Evolutionary conservation across 306 rosid genomes (phyloP).

Genomic region (Dicorynia guianensis): DNA sequence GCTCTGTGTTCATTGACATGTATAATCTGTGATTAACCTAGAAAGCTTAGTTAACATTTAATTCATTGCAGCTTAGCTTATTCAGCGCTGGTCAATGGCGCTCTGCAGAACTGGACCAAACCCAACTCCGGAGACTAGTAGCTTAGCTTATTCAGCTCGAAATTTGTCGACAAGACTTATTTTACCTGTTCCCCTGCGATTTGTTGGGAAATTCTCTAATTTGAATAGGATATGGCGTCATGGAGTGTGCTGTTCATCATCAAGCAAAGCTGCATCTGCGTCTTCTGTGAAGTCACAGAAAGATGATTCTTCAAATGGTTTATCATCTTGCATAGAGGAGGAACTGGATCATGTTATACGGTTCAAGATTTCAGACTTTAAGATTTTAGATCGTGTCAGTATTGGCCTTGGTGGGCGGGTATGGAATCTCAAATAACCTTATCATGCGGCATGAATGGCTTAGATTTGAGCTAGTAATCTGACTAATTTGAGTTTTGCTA

Average conservation of each 20-base stretch:
- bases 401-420: constrained; percentile 97
- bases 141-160: constrained; percentile 52
- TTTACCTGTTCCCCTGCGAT: constrained; percentile 52
- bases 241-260: constrained; percentile 60
- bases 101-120: constrained; percentile 56
- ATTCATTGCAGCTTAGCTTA: too few relatives aligned
- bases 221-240: constrained; percentile 40
- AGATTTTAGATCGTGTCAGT: constrained; percentile 69
- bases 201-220: constrained; percentile 44
- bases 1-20: too few relatives aligned
- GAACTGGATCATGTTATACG: constrained; percentile 78
- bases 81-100: constrained; percentile 73
- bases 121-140: constrained; percentile 55
- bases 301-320: constrained; percentile 40
- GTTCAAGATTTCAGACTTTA: constrained; percentile 86
- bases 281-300: constrained; percentile 57
- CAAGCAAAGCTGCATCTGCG: constrained; percentile 51
- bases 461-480: constrained; percentile 32
- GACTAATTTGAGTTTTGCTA: constrained; percentile 54
- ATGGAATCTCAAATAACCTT: constrained; percentile 45
- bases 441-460: constrained; percentile 15
- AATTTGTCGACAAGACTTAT: constrained; percentile 68
- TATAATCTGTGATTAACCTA: too few relatives aligned
- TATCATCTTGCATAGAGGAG: constrained; percentile 65
- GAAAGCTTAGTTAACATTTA: too few relatives aligned